Conservation (phyloP, 768 basidiomycete genomes). For the Hygrocybe punicea region DNA sequence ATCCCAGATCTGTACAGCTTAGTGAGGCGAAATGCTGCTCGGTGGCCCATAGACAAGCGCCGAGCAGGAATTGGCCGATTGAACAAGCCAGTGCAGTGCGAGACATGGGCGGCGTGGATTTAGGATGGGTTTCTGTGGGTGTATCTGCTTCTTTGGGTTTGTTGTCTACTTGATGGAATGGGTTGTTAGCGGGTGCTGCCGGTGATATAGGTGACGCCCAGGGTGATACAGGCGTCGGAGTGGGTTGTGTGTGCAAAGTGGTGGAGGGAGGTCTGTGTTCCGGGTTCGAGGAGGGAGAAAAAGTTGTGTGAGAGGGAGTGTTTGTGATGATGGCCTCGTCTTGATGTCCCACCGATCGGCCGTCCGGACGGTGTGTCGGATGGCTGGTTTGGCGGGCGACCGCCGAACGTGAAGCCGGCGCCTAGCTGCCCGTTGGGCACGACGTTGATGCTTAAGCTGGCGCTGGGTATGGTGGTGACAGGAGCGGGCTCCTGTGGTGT, state of each 20-base stretch:
- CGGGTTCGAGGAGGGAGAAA: conserved; percentile 91
- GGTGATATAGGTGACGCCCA: conserved; percentile 64
- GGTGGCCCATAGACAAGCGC: conserved; percentile 78
- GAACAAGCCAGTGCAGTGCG: conserved; percentile 21
- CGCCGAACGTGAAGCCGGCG: conserved; percentile 65
- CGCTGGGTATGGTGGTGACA: too few relatives aligned
- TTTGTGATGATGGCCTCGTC: conserved; percentile 85
- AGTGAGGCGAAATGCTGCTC: conserved; percentile 88
- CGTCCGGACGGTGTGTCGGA: conserved; percentile 26
- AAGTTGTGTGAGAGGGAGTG: conserved; percentile 94
- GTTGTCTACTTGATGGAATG: not conserved
- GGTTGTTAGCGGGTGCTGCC: conserved; percentile 23
- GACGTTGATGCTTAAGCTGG: too few relatives aligned
- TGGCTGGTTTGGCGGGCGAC: conserved; percentile 39
- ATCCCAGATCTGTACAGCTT: conserved; percentile 86
- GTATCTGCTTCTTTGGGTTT: too few relatives aligned
- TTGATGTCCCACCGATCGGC: conserved; percentile 33
- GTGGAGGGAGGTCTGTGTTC: too few relatives aligned
- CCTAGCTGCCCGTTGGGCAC: conserved; percentile 48
- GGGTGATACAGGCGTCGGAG: conserved; percentile 59
- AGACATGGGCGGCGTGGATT: too few relatives aligned
- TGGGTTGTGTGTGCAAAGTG: conserved; percentile 57
- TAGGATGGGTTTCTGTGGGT: too few relatives aligned
- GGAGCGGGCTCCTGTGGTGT: too few relatives aligned
- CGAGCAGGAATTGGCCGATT: conserved; percentile 56